Evolutionary conservation across 176 grass and related monocot genomes (phyloP), one percentile per base, ranked within the genome.

Genomic region (Juncus effusus): DNA sequence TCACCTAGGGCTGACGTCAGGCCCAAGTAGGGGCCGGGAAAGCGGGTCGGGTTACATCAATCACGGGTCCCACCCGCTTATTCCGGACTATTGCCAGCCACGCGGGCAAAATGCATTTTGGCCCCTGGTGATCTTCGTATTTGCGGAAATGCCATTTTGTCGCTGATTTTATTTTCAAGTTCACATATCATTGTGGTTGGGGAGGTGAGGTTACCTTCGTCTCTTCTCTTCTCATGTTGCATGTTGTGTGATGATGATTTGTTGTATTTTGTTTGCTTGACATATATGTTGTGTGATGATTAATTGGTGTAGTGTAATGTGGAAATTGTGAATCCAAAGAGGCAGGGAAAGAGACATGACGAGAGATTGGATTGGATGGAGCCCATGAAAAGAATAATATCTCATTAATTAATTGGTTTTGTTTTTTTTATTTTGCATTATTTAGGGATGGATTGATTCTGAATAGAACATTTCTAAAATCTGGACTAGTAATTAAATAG

Each of bases 31-130:
- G 50, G 77, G 41, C 56, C 51, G 7, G 1, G 1, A 10, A 54
- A 11, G 6, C 36, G 63, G 57, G 60, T 40, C 69, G 45, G n/a
- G 38, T 69, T 74, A 79, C 75, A 76, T 81, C 74, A 62, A 64
- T 35, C 10, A 7, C 6, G 47, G 86, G 81, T 44, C 60, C 77
- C 38, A 10, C 37, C 64, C 77, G 74, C 6, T 63, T 61, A 81
- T 81, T 79, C 42, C 56, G 80, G 80, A 81, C 55, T 71, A 54
- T 63, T 83, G 64, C 76, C 42, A 40, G 66, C 65, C 38, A 72
- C 74, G 64, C 8, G 42, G 15, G 36, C 10, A 2, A 38, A 11
- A 40, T 54, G 61, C 15, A 10, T 13, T 56, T 63, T 2, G 10
- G 36, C 67, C 57, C 61, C 47, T 42, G 4, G 13, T 40, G 37